Evolutionary conservation across 257 asterid genomes (phyloP).

Genomic region (Linaria vulgaris): DNA sequence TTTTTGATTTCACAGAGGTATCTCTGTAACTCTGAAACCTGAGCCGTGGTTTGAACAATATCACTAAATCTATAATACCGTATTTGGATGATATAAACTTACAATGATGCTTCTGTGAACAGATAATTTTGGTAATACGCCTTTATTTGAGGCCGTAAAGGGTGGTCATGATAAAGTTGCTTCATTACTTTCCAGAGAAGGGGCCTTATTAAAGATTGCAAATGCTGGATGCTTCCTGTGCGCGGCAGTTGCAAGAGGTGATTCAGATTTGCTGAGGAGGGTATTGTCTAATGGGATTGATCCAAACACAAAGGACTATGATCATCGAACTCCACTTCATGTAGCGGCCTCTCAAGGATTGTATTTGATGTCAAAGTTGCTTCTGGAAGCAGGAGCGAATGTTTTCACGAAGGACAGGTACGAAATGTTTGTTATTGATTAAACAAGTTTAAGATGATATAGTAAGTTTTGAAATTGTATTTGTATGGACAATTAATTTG

Average conservation of each 20-base stretch:
- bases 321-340: conserved; percentile 82
- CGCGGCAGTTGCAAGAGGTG: conserved; percentile 64
- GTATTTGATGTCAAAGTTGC: conserved; percentile 68
- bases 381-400: conserved; percentile 83
- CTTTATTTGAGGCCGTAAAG: conserved; percentile 80
- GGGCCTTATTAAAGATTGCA: conserved; percentile 61
- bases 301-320: conserved; percentile 73
- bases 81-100: no score
- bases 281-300: conserved; percentile 64
- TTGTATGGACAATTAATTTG: no score
- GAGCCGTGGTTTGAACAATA: no score
- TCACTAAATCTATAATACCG: no score
- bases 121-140: conserved; percentile 83
- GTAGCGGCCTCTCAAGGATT: conserved; percentile 80
- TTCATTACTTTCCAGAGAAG: conserved; percentile 60
- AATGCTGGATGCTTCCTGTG: conserved; percentile 74
- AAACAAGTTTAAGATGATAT: no score
- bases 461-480: no score
- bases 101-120: conserved; percentile 8
- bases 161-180: conserved; percentile 73
- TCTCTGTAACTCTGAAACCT: no score
- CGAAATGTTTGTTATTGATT: no score
- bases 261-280: conserved; percentile 72
- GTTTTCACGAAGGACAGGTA: conserved; percentile 82
- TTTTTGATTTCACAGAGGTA: no score